Base-by-base conservation (phyloP, 2,329 filamentous ascomycete genomes). In the Fusarium caatingaense region DNA sequence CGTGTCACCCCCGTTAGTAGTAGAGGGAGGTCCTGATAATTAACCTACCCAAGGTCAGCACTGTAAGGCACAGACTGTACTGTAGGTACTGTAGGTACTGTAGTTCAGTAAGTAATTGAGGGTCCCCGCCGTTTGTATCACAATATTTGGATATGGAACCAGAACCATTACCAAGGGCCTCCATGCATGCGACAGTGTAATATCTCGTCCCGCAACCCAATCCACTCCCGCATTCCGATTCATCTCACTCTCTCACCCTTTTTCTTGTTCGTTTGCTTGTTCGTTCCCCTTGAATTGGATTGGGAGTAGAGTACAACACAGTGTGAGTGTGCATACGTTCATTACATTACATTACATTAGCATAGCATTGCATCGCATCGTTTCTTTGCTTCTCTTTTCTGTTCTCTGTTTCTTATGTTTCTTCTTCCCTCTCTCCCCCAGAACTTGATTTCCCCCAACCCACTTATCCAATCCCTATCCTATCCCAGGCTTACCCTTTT, bases 371-470 rank as follows among this genome's bases (percentile, higher is more conserved):
- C 48, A 25, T 53, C 9, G 37, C 18, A 37, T 37, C 18, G 34
- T n/a, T 46, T 46, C 42, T 45, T 55, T 51, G 60, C 45, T 57
- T 64, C 27, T 20, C 16, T 41, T 16, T 45, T 37, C 21, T 34
- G 34, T 32, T 37, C 47, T 64, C 41, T 53, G 20, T 56, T 37
- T 37, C 28, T 46, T 47, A 46, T 59, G 57, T 46, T 67, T 64
- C 66, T 44, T 58, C 57, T 56, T 42, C 16, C 34, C 45, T 66
- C 23, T 21, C 48, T 54, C 54, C 54, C 59, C 51, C 57, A 44
- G 34, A 67, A 63, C 56, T 67, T 63, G 56, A 66, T 63, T 54
- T 65, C 61, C 61, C 60, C 56, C 51, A 69, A 70, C 62, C 66
- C 66, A 58, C 61, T 69, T 56, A 56, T 49, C 30, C 49, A 34